These are phyloP conservation scores for Artemisia princeps DNA, from an alignment of 140 eudicot genomes.

Conservation along the genomic window DNA sequence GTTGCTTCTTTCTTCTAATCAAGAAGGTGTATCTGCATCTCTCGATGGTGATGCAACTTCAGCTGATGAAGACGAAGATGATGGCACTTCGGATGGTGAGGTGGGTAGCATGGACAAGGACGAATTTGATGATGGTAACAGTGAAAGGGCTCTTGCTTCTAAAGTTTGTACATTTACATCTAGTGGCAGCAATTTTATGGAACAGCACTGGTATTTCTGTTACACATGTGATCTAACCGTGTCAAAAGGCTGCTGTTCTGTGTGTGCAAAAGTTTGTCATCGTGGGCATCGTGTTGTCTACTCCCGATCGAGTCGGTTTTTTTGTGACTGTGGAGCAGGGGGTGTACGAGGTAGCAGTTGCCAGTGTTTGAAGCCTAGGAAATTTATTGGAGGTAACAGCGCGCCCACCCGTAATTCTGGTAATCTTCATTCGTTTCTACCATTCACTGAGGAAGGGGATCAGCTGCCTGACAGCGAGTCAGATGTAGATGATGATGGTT, in stretches of 20 bases:
- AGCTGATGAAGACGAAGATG: slow-evolving; percentile 96
- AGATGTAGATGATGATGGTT: slow-evolving; percentile 81
- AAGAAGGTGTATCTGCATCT: slow-evolving; percentile 57
- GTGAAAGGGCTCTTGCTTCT: slow-evolving; percentile 84
- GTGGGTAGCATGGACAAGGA: slow-evolving; percentile 79
- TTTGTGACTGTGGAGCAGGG: slow-evolving; percentile 99
- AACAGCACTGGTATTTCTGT: slow-evolving; percentile 99
- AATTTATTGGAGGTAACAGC: slow-evolving; percentile 53
- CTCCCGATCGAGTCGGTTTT: slow-evolving; percentile 93
- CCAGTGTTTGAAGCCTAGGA: slow-evolving; percentile 90
- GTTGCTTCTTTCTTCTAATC: slow-evolving; percentile 64
- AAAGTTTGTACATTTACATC: slow-evolving; percentile 98
- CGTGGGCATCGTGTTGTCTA: slow-evolving; percentile 99
- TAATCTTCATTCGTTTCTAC: slow-evolving; percentile 70
- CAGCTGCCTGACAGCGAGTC: slow-evolving; percentile 91
- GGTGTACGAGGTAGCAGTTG: slow-evolving; percentile 98
- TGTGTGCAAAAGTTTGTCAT: slow-evolving; percentile 97
- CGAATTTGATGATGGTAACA: slow-evolving; percentile 76
- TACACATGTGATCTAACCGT: slow-evolving; percentile 96
- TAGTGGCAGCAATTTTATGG: slow-evolving; percentile 99
- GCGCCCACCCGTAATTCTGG: slow-evolving; percentile 44
- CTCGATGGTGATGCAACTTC: slow-evolving; percentile 95
- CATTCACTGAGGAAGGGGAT: slow-evolving; percentile 77
- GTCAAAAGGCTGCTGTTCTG: slow-evolving; percentile 98
- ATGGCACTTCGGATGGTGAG: slow-evolving; percentile 98